Percentiles rank a stretch among this genome's conserved stretches.
These are phyloP conservation scores for Linnemannia schmuckeri DNA, from an alignment of 192 early-diverging fungal species.

Conservation along the genomic window DNA sequence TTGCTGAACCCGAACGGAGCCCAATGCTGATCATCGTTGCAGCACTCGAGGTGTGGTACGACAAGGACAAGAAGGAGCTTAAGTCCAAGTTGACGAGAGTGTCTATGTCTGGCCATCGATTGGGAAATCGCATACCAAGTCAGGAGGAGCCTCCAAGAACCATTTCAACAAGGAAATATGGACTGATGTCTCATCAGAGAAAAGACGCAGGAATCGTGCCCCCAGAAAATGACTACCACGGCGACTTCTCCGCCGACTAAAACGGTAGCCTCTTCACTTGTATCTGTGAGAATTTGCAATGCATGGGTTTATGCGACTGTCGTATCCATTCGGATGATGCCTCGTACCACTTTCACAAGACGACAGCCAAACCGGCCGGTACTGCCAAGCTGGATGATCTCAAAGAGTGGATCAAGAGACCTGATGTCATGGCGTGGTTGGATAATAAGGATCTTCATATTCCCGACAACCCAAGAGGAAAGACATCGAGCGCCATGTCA, in stretches of 20 bases:
- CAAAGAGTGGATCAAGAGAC: neutral
- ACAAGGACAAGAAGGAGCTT: neutral
- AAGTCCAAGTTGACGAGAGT: neutral
- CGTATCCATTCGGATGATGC: neutral
- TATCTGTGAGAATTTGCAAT: too few species aligned
- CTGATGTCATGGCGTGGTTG: neutral
- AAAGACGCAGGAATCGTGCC: neutral
- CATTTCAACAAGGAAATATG: neutral
- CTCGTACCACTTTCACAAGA: neutral
- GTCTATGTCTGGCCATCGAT: conserved; percentile 25
- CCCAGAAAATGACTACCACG: neutral
- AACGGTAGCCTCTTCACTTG: too few species aligned
- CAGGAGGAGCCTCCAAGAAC: neutral
- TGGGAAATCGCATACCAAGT: neutral
- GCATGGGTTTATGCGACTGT: too few species aligned
- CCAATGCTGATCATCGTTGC: conserved; percentile 24
- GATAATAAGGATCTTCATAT: neutral
- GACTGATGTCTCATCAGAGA: neutral
- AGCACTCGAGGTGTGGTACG: conserved; percentile 18
- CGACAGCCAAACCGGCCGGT: neutral
- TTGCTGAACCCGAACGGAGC: conserved; percentile 5
- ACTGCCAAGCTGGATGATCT: neutral
- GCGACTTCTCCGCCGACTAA: too few species aligned
- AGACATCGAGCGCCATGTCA: neutral
- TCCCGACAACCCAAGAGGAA: neutral